These are phyloP conservation scores for Sporormia fimetaria DNA, from an alignment of 495 filamentous ascomycete genomes.

Conservation along the genomic window DNA sequence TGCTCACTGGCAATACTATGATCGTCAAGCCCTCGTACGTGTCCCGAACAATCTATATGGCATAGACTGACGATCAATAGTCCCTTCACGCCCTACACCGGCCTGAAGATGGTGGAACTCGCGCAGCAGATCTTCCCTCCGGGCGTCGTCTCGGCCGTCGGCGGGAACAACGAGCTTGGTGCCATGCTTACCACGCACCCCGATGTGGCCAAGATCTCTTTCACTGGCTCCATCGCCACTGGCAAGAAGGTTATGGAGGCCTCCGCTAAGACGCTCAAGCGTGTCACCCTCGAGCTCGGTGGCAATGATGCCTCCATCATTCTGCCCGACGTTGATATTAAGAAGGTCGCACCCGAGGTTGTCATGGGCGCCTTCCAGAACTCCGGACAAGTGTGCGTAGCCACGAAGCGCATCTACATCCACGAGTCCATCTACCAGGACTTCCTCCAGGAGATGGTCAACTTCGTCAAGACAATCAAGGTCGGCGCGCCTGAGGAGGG, in stretches of 20 bases:
- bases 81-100: slow-evolving; percentile 53
- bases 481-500: slow-evolving; percentile 27
- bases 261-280: slow-evolving; percentile 51
- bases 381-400: slow-evolving; percentile 51
- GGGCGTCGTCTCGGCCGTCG: slow-evolving; percentile 55
- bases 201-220: slow-evolving; percentile 54
- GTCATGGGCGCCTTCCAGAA: slow-evolving; percentile 48
- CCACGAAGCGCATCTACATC: slow-evolving; percentile 56
- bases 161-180: slow-evolving; percentile 54
- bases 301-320: slow-evolving; percentile 62
- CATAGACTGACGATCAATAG: slow-evolving; percentile 1
- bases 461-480: slow-evolving; percentile 42
- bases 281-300: slow-evolving; percentile 49
- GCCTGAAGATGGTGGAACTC: slow-evolving; percentile 53
- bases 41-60: background rate
- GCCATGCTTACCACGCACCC: slow-evolving; percentile 47
- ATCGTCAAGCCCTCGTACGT: slow-evolving; percentile 47
- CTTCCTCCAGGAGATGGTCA: slow-evolving; percentile 45
- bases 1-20: slow-evolving; percentile 50
- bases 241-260: slow-evolving; percentile 53
- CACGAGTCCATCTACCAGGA: slow-evolving; percentile 55
- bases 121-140: slow-evolving; percentile 49
- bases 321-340: slow-evolving; percentile 53
- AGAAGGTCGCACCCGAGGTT: slow-evolving; percentile 45
- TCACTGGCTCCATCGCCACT: slow-evolving; percentile 54